Base-by-base conservation (phyloP, 805 yeast genomes). In the Henningerozyma blattae region DNA sequence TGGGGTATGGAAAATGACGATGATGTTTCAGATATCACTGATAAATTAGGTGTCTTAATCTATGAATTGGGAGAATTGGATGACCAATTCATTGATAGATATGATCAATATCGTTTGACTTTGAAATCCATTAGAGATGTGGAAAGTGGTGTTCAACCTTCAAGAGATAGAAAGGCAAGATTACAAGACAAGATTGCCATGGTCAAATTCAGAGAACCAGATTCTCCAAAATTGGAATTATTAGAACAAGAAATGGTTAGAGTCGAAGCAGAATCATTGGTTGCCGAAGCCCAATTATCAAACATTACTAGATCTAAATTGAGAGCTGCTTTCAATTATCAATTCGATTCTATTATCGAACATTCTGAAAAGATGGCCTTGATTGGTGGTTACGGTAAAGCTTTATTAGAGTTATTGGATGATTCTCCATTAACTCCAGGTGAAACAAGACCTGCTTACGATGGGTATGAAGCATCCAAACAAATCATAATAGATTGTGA, bases 1-100 rank as follows among this genome's bases (percentile, higher is more conserved):
- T 83, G 94, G 94, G 94, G 94, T 67, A 79, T 77, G 54, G 83
- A 72, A 44, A 79, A 82, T 49, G 91, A 81, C 51, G 91, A 83
- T 51, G 89, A 81, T 46, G 85, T 84, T 31, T 70, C 82, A 30
- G 94, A 83, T 59, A 76, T 84, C 50, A 80, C 94, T 34, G 93
- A 83, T 62, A 83, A 83, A 59, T 66, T 83, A 52, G 93, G 93
- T 50, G 91, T 81, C 37, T 65, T 84, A 44, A 70, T 81, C 45
- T 79, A 74, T 54, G 94, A 84, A 59, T 68, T 82, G 54, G 87
- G 87, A 60, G 91, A 81, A 61, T 67, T 81, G 52, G 94, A 83
- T 61, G 89, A 80, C 60, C 87, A 79, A 59, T 83, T 75, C 67
- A 79, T 82, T 52, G 91, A 81, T 65, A 70, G 79, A 51, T 79